Evolutionary conservation across 1,284 basidiomycete genomes (phyloP).

Genomic region (Neolentinus lepideus): DNA sequence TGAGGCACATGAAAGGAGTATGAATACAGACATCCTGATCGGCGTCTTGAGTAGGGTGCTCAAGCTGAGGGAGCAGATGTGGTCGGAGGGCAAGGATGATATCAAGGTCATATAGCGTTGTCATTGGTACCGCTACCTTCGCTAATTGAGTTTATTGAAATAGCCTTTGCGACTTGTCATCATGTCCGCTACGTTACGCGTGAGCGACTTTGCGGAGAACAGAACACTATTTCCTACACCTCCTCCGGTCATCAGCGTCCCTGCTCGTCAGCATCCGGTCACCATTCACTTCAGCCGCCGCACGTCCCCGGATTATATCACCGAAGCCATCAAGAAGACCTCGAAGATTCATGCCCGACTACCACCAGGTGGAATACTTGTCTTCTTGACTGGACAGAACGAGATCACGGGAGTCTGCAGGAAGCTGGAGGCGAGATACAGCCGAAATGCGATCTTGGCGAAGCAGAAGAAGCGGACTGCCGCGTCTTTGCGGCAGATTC

Average conservation of each 20-base stretch:
- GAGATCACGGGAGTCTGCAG: slow-evolving; percentile 64
- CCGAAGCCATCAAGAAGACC: slow-evolving; percentile 87
- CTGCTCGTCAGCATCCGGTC: slow-evolving; percentile 92
- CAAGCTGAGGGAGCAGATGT: slow-evolving; percentile 81
- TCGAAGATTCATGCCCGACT: slow-evolving; percentile 72
- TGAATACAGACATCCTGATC: slow-evolving; percentile 97
- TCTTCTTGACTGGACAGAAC: slow-evolving; percentile 76
- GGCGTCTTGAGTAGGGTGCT: slow-evolving; percentile 93
- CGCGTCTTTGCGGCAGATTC: slow-evolving; percentile 10
- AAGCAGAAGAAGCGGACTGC: slow-evolving; percentile 34
- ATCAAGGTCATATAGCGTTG: slow-evolving; percentile 44
- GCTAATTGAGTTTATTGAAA: slow-evolving; percentile 7
- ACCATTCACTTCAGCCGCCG: slow-evolving; percentile 90
- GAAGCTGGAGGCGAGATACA: slow-evolving; percentile 76
- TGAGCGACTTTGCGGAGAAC: slow-evolving; percentile 92
- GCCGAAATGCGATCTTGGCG: slow-evolving; percentile 54
- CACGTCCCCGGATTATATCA: slow-evolving; percentile 84
- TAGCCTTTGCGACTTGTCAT: slow-evolving; percentile 90
- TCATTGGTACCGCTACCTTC: not conserved
- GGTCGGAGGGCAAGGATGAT: slow-evolving; percentile 66
- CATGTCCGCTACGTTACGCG: slow-evolving; percentile 97
- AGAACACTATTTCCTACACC: slow-evolving; percentile 72
- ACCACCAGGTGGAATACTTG: slow-evolving; percentile 65
- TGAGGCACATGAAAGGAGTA: slow-evolving; percentile 96
- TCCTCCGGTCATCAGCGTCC: slow-evolving; percentile 88